Evolutionary conservation across 805 yeast genomes (phyloP).

Genomic region (Kuraishia piskuri): DNA sequence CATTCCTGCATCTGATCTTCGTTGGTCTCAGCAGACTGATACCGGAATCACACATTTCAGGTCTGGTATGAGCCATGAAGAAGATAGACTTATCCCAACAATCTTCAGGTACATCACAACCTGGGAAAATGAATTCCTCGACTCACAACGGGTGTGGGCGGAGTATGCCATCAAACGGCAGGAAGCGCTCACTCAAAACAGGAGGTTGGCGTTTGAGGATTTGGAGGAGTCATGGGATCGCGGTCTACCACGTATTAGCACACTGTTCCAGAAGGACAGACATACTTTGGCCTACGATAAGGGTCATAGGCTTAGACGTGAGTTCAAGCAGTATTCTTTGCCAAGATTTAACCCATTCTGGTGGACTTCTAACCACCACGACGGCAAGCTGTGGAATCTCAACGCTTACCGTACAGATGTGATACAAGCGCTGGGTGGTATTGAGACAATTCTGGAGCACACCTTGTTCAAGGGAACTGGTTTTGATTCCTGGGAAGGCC

Average conservation of each 20-base stretch:
- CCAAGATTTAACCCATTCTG: constrained; percentile 82
- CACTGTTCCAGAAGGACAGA: constrained; percentile 89
- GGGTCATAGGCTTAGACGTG: constrained; percentile 80
- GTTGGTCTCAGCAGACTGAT: constrained; percentile 90
- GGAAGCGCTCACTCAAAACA: constrained; percentile 78
- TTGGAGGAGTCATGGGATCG: constrained; percentile 93
- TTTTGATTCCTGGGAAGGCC: constrained; percentile 96
- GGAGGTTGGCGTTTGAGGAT: constrained; percentile 86
- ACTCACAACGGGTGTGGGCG: constrained; percentile 96
- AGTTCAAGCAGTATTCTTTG: constrained; percentile 65
- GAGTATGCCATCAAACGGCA: constrained; percentile 87
- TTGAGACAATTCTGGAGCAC: constrained; percentile 92
- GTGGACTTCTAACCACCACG: constrained; percentile 94
- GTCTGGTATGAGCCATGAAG: constrained; percentile 83
- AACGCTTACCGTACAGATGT: constrained; percentile 92
- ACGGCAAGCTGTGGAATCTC: constrained; percentile 92
- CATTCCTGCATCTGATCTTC: constrained; percentile 86
- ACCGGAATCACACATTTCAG: constrained; percentile 92
- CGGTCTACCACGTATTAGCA: constrained; percentile 93
- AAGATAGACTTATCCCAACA: constrained; percentile 81
- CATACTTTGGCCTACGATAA: constrained; percentile 92
- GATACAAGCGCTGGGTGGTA: constrained; percentile 94
- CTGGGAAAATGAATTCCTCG: constrained; percentile 95
- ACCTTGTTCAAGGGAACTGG: constrained; percentile 96
- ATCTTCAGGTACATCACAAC: constrained; percentile 86